These are phyloP conservation scores for Aspergillus sp. DNA, from an alignment of 2,329 filamentous ascomycete genomes.

Conservation along the genomic window DNA sequence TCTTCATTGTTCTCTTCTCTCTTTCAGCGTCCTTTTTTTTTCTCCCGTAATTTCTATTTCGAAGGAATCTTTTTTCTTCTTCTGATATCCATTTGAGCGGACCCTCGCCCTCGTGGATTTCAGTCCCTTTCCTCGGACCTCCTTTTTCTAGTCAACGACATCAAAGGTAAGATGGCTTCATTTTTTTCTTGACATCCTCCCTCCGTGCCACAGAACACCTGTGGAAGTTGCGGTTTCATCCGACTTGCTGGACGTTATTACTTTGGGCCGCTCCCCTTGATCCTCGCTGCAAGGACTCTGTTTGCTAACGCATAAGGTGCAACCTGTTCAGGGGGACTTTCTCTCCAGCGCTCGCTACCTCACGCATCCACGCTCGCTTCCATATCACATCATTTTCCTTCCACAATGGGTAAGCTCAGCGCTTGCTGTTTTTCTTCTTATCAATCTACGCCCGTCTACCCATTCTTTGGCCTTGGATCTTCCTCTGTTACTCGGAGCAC, in stretches of 20 bases:
- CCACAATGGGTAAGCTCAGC: constrained; percentile 42
- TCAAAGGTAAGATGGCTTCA: constrained; percentile 16
- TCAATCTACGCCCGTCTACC: constrained; percentile 11
- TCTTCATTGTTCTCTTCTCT: constrained; percentile 25
- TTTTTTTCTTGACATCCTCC: constrained; percentile 5
- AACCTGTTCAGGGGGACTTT: constrained; percentile 30
- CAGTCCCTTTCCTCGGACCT: constrained; percentile 7
- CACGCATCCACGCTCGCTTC: constrained; percentile 26
- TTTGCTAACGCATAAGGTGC: constrained; percentile 24
- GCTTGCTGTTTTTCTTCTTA: constrained; percentile 10
- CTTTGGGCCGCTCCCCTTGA: constrained; percentile 13
- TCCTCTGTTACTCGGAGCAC: background rate
- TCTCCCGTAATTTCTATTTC: constrained; percentile 19
- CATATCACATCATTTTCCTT: constrained; percentile 20
- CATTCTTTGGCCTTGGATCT: constrained; percentile 3
- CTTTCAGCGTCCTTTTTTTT: constrained; percentile 24
- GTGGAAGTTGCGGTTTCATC: constrained; percentile 12
- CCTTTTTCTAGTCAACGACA: constrained; percentile 15
- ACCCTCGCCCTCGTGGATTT: constrained; percentile 9
- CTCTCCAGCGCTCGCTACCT: constrained; percentile 24
- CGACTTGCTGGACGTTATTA: constrained; percentile 4
- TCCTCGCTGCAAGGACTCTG: constrained; percentile 18
- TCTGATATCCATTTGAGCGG: constrained; percentile 14
- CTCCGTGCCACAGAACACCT: constrained; percentile 10
- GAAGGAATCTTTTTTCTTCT: constrained; percentile 19